Evolutionary conservation across 1,284 basidiomycete genomes (phyloP).

Genomic region (Apiotrichum akiyoshidainum): DNA sequence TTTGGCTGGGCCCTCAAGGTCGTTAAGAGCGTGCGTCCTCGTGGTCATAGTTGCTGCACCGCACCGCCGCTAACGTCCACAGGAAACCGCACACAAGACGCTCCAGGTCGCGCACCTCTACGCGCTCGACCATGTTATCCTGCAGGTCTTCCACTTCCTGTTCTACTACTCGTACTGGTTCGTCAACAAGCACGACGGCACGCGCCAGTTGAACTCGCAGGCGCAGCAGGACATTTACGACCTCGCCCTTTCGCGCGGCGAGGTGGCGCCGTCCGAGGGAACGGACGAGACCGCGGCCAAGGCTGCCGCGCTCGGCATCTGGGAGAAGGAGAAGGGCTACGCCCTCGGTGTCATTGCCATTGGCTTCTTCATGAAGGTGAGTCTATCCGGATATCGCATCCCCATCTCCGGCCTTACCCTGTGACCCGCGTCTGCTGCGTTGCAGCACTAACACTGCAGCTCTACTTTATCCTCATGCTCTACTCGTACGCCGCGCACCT

Average conservation of each 20-base stretch:
- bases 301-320: slow-evolving; percentile 70
- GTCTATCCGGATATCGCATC: slow-evolving; percentile 23
- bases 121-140: slow-evolving; percentile 85
- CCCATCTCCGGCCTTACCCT: too few species aligned
- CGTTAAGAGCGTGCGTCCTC: slow-evolving; percentile 67
- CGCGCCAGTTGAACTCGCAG: slow-evolving; percentile 69
- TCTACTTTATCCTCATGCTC: slow-evolving; percentile 85
- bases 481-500: slow-evolving; percentile 95
- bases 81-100: slow-evolving; percentile 82
- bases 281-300: slow-evolving; percentile 55
- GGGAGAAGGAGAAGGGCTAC: slow-evolving; percentile 86
- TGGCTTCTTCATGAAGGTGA: slow-evolving; percentile 86
- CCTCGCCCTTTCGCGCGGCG: slow-evolving; percentile 44
- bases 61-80: slow-evolving; percentile 14
- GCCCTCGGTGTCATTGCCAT: slow-evolving; percentile 66
- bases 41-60: background rate
- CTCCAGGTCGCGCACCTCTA: slow-evolving; percentile 91
- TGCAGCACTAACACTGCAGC: slow-evolving; percentile 54
- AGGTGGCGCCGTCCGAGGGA: slow-evolving; percentile 42
- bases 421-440: too few species aligned
- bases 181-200: slow-evolving; percentile 85
- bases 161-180: slow-evolving; percentile 89
- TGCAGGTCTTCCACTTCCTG: slow-evolving; percentile 85
- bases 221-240: slow-evolving; percentile 79
- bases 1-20: slow-evolving; percentile 84